Evolutionary conservation across 495 filamentous ascomycete genomes (phyloP), one percentile per base, ranked within the genome.

Genomic region (Talaromyces proteolyticus): DNA sequence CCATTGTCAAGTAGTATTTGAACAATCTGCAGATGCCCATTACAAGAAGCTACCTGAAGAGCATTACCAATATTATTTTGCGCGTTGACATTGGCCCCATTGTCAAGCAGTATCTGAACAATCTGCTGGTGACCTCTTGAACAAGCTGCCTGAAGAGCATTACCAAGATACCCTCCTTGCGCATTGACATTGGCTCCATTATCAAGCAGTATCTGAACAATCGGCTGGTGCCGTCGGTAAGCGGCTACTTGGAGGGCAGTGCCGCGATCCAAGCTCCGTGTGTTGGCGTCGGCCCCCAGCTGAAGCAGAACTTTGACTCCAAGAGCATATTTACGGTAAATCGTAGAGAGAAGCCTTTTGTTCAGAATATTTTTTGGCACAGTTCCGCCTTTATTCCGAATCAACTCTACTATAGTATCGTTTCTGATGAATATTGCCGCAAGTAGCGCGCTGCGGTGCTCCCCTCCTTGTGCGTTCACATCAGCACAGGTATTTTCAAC

Each of bases 101-200:
- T 37, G 42, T 8, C 20, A 1, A 7, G 18, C 39, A 25, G 29
- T 16, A 29, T 36, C 44, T 37, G 38, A 14, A 54, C 17, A 24
- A 20, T 3, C 12, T 38, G 16, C 11, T 19, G 29, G 19, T 36
- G 20, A 11, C n/a, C 51, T 49, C 45, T 44, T 7, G 38, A 22
- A 37, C 14, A 51, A 24, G 16, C 6, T 24, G 47, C 47, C 47
- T 49, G 47, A 16, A 49, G 47, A 6, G 47, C 47, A 20, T 41
- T 49, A 36, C 47, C 47, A 20, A 43, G 42, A n/a, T 5, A 14
- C 11, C 47, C 47, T 16, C 34, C 40, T 47, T 39, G 26, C 24
- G 2, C 14, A 22, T 53, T 34, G 4, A 74, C 20, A 29, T 58
- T 40, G 37, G 55, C 55, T 1, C 43, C 53, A 4, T 41, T 42